Conservation (phyloP, 352 stramenopile species). For the Ochromonadaceae sp. region DNA sequence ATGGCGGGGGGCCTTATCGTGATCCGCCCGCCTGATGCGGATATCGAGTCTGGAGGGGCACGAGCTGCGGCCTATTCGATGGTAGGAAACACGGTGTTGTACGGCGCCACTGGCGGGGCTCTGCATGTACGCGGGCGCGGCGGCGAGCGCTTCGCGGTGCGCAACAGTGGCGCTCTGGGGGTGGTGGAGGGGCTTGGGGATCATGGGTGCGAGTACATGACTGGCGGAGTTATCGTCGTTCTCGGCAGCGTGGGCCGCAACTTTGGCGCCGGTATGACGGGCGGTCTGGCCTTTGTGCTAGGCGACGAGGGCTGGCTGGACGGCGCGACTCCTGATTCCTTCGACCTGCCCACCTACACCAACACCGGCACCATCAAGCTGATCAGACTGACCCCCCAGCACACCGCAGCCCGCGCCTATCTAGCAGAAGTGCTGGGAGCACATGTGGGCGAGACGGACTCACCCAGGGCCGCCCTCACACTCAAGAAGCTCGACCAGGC, state of each 20-base stretch:
- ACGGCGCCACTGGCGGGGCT: constrained; percentile 77
- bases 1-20: constrained; percentile 76
- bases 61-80: constrained; percentile 50
- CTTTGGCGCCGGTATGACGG: constrained; percentile 82
- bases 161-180: constrained; percentile 75
- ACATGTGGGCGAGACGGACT: too few species aligned
- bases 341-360: too few species aligned
- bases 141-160: constrained; percentile 82
- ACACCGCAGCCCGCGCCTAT: too few species aligned
- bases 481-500: too few species aligned
- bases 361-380: too few species aligned
- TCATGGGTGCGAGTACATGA: constrained; percentile 92
- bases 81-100: constrained; percentile 85
- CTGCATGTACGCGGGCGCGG: constrained; percentile 77
- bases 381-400: too few species aligned
- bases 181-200: constrained; percentile 82
- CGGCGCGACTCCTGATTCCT: too few species aligned
- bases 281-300: constrained; percentile 31
- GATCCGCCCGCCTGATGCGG: constrained; percentile 50
- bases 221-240: constrained; percentile 74
- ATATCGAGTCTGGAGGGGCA: too few species aligned
- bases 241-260: constrained; percentile 74
- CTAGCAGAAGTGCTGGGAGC: too few species aligned
- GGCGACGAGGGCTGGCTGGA: background rate
- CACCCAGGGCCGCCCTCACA: too few species aligned